Percentiles rank a stretch among this genome's conserved stretches.
These are phyloP conservation scores for Coleophoma cylindrospora DNA, from an alignment of 2,329 filamentous ascomycete genomes.

Conservation along the genomic window DNA sequence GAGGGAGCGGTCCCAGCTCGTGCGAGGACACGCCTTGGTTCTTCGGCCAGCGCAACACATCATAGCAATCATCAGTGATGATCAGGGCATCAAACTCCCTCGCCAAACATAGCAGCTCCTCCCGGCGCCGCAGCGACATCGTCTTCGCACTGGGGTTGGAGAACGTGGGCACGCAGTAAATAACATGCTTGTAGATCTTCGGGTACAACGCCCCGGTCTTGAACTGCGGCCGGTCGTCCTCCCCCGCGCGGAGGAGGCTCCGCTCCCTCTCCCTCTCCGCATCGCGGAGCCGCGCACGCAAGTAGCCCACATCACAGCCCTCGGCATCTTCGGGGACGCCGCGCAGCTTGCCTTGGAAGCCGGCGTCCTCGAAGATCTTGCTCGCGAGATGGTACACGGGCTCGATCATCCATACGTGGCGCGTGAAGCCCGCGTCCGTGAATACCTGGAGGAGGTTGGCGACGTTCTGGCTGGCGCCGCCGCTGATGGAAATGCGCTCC, in stretches of 20 bases:
- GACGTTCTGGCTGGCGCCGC: conserved; percentile 62
- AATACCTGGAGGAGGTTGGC: conserved; percentile 59
- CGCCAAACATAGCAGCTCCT: conserved; percentile 53
- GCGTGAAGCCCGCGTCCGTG: conserved; percentile 59
- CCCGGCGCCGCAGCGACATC: conserved; percentile 52
- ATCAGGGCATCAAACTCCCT: conserved; percentile 60
- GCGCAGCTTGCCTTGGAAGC: conserved; percentile 51
- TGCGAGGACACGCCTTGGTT: background rate
- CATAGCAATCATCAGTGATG: conserved; percentile 68
- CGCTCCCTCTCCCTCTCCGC: conserved; percentile 6
- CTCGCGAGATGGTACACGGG: conserved; percentile 64
- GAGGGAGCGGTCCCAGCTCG: conserved; percentile 31
- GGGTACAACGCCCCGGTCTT: conserved; percentile 63
- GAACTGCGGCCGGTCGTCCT: conserved; percentile 18
- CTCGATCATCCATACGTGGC: conserved; percentile 59
- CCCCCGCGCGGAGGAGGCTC: conserved; percentile 23
- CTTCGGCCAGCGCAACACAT: conserved; percentile 56
- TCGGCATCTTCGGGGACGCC: conserved; percentile 59
- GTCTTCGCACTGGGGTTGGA: conserved; percentile 64
- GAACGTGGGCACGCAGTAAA: conserved; percentile 65
- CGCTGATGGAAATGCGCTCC: conserved; percentile 56
- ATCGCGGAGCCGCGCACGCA: conserved; percentile 40
- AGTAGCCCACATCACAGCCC: conserved; percentile 52
- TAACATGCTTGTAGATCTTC: conserved; percentile 84
- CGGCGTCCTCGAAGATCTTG: conserved; percentile 60